Evolutionary conservation across 140 eudicot species (phyloP), one percentile per base, ranked within the genome.

Genomic region (Stevia rebaudiana): DNA sequence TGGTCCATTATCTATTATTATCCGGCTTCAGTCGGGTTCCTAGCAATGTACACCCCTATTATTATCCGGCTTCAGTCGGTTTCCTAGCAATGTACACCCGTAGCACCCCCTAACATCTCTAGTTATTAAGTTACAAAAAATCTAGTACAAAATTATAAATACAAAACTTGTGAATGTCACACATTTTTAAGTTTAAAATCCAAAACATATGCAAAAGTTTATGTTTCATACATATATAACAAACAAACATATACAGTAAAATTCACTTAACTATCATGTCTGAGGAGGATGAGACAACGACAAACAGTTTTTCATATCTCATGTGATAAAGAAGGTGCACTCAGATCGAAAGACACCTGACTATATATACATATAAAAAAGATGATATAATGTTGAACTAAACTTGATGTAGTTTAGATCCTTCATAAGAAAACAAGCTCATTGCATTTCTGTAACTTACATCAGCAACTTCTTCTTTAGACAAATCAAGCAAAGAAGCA

Each of bases 351-450:
- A 28, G 33, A 28, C 33, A n/a, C 33, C 33, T 4, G 4, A 28
- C 3, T 28, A 28, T 28, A 28, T 28, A 28, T 4, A 28, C 33
- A 28, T 28, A 28, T 28, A n/a, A 54, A 3, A 3, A 30, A 55
- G 7, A 30, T 5, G 6, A 28, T n/a, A 55, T 15, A 44, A 53
- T 17, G 11, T 16, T n/a, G 18, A 59, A 60, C 78, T 77, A 61
- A 70, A 78, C 79, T 84, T 67, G 47, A 48, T 58, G 46, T 2
- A 65, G 17, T 71, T 88, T 92, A 15, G 96, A 92, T 25, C 95
- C 96, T 74, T 85, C 81, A 65, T 78, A 92, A 69, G 96, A 83
- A 72, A 92, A 92, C 73, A 92, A 61, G 25, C 73, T 74, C 11
- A 74, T 49, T 40, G 98, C 98, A 42, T 92, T 92, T 67, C 36